Conservation (phyloP, 2,329 filamentous ascomycete genomes). For the Xylaria sp. region DNA sequence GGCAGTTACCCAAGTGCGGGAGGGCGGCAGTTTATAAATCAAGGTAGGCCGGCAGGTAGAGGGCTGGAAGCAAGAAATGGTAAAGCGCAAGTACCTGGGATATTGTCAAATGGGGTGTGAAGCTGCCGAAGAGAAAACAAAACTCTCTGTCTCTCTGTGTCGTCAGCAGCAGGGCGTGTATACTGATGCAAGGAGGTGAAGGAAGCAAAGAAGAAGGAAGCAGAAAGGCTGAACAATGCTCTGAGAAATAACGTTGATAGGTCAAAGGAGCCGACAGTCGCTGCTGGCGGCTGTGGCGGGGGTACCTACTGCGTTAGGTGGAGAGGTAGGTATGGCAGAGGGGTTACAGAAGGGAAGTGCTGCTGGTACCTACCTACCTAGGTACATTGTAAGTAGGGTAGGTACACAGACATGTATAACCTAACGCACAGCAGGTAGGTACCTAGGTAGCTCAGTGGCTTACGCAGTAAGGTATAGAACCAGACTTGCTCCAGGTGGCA, state of each 20-base stretch:
- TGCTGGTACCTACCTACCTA: not conserved
- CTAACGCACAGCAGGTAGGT: no score
- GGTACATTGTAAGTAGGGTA: no score
- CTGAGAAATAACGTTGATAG: not conserved
- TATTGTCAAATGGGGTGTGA: no score
- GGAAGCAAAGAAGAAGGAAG: not conserved
- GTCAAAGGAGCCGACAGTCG: not conserved
- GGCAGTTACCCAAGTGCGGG: no score
- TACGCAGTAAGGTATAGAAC: no score
- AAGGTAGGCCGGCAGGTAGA: not conserved
- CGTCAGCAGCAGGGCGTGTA: not conserved
- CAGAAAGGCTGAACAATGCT: conserved; percentile 14
- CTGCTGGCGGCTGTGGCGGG: no score
- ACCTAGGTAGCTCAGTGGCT: no score
- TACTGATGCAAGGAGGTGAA: conserved; percentile 1
- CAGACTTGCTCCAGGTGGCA: no score
- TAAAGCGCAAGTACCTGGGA: not conserved
- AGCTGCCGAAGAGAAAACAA: not conserved
- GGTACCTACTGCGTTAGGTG: no score
- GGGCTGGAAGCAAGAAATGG: not conserved
- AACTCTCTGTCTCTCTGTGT: not conserved
- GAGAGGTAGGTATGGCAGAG: not conserved
- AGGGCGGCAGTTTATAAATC: not conserved
- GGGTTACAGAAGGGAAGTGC: not conserved
- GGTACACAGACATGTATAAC: no score